These are phyloP conservation scores for Candida chilensis DNA, from an alignment of 805 yeast species.

Conservation along the genomic window DNA sequence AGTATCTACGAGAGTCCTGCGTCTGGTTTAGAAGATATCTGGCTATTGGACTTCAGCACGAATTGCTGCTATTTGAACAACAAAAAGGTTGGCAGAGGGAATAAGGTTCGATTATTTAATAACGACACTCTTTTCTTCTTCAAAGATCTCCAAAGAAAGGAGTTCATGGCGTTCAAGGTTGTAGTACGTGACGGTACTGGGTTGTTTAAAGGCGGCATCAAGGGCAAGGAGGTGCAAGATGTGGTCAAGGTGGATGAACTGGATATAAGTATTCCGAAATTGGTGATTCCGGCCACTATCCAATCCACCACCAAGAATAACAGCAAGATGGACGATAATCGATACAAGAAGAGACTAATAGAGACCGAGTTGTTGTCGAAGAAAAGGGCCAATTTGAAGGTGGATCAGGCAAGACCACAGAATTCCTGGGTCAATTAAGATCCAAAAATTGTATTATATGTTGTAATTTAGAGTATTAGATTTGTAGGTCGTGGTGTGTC, in stretches of 20 bases:
- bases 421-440: no score
- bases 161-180: constrained; percentile 45
- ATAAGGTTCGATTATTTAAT: constrained; percentile 49
- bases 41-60: constrained; percentile 75
- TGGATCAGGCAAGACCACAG: no score
- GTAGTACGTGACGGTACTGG: constrained; percentile 55
- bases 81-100: constrained; percentile 47
- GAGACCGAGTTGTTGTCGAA: background rate
- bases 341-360: background rate
- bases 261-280: background rate
- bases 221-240: no score
- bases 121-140: constrained; percentile 64
- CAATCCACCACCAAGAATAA: no score
- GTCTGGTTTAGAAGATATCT: constrained; percentile 62
- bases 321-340: background rate
- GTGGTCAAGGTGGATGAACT: background rate
- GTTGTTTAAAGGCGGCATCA: constrained; percentile 42
- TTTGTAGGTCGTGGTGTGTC: no score
- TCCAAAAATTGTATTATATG: no score
- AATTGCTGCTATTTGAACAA: constrained; percentile 73
- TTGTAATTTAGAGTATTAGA: no score
- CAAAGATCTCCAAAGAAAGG: constrained; percentile 44
- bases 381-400: constrained; percentile 1
- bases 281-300: background rate
- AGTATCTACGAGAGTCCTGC: constrained; percentile 62